phyloP scores from a whole-genome alignment of 768 basidiomycete genomes.

The Grammothele lineata region DNA sequence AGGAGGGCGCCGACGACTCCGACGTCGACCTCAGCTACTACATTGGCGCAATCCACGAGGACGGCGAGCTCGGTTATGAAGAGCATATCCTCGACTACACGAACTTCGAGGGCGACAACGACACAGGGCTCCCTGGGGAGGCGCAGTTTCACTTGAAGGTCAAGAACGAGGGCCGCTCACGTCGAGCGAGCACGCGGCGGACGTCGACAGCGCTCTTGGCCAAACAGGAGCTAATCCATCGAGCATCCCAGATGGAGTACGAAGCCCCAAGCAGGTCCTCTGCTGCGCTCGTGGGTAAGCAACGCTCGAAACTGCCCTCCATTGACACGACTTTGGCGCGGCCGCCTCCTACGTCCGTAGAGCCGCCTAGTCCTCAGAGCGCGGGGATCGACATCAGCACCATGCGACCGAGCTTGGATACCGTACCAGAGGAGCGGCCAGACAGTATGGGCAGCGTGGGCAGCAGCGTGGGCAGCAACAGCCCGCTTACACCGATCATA shows the following conservation, averaged over 20 bases:
- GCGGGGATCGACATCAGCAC: slow-evolving; percentile 2
- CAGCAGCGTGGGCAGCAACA: too few species aligned
- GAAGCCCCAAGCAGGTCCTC: slow-evolving; percentile 6
- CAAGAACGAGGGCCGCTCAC: slow-evolving; percentile 57
- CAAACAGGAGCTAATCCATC: slow-evolving; percentile 11
- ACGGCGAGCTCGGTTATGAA: slow-evolving; percentile 37
- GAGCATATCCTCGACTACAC: slow-evolving; percentile 61
- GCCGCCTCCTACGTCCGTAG: neutral
- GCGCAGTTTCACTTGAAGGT: slow-evolving; percentile 45
- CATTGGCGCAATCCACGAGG: slow-evolving; percentile 33
- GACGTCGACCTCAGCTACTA: slow-evolving; percentile 41
- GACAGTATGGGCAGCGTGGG: too few species aligned
- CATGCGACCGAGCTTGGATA: neutral
- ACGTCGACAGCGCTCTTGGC: slow-evolving; percentile 14
- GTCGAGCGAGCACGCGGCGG: slow-evolving; percentile 43
- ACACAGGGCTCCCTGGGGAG: slow-evolving; percentile 55
- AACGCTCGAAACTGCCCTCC: slow-evolving; percentile 1
- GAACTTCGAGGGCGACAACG: slow-evolving; percentile 75
- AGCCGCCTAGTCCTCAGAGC: neutral
- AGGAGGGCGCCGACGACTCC: slow-evolving; percentile 31
- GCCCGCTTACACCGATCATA: too few species aligned
- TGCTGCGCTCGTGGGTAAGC: slow-evolving; percentile 1
- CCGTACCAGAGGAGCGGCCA: neutral
- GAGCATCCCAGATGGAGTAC: slow-evolving; percentile 5
- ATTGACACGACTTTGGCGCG: slow-evolving; percentile 2